These are phyloP conservation scores for Didymella segeticola DNA, from an alignment of 2,329 filamentous ascomycete genomes.

Conservation along the genomic window DNA sequence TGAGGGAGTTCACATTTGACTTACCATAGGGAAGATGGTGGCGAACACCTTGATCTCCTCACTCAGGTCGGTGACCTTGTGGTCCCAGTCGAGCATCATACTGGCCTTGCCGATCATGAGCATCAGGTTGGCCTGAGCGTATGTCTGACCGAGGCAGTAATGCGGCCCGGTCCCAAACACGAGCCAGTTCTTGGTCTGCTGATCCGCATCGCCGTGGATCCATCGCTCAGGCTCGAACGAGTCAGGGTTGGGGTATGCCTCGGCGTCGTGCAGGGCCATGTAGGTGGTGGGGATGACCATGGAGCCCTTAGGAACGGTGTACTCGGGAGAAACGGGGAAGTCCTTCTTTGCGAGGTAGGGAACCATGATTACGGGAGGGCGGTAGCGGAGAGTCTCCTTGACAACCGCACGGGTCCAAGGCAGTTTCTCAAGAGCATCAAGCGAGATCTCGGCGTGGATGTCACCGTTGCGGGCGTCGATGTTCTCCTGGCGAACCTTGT, in stretches of 20 bases:
- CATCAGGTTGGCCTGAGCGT: constrained; percentile 87
- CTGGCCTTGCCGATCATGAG: constrained; percentile 90
- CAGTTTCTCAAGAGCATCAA: constrained; percentile 89
- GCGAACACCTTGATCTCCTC: constrained; percentile 99
- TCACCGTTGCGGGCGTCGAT: constrained; percentile 77
- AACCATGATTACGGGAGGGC: constrained; percentile 96
- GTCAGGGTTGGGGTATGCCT: constrained; percentile 90
- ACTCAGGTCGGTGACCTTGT: constrained; percentile 80
- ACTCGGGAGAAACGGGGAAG: constrained; percentile 85
- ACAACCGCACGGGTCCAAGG: constrained; percentile 91
- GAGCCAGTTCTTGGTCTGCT: constrained; percentile 93
- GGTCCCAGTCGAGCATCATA: constrained; percentile 86
- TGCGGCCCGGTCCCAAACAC: constrained; percentile 96
- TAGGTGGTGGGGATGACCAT: constrained; percentile 96
- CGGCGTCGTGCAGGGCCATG: constrained; percentile 87
- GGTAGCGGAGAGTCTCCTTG: constrained; percentile 73
- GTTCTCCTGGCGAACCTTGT: constrained; percentile 92
- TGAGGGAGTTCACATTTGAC: constrained; percentile 39
- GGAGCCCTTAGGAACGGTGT: constrained; percentile 92
- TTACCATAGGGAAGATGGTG: constrained; percentile 94
- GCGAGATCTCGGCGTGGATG: constrained; percentile 70
- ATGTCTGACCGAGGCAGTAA: constrained; percentile 94
- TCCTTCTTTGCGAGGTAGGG: constrained; percentile 94
- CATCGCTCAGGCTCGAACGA: constrained; percentile 61
- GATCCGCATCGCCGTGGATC: constrained; percentile 86